A percentile compares a stretch with the other conserved stretches of the same genome.
phyloP scores from a whole-genome alignment of 176 grass and related monocot species.

The Carex littledalei region DNA sequence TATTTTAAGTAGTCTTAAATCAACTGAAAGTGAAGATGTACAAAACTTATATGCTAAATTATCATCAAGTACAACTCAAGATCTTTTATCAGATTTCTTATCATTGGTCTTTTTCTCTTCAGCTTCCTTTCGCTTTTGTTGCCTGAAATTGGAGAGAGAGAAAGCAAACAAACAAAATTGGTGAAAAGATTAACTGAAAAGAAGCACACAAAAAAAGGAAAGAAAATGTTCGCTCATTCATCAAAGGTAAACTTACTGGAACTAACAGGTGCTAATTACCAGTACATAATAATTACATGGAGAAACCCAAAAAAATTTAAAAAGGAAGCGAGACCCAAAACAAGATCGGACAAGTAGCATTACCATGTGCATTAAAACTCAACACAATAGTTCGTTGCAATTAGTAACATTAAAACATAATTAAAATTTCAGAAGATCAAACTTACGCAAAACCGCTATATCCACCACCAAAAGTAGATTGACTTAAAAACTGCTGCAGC shows the following conservation, averaged over 20 bases:
- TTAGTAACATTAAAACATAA: not conserved
- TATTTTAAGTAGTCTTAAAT: not conserved
- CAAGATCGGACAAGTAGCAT: not conserved
- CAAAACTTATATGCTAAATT: not conserved
- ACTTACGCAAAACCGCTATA: conserved; percentile 94
- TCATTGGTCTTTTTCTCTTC: conserved; percentile 60
- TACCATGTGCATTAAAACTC: not conserved
- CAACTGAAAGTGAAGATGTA: conserved; percentile 1
- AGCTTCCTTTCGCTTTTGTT: conserved; percentile 81
- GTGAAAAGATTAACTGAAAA: not conserved
- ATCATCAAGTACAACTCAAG: conserved; percentile 24
- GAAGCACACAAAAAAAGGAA: not conserved
- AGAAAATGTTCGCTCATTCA: not conserved
- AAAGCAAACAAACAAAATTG: not conserved
- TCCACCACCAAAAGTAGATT: conserved; percentile 72
- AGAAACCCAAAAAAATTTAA: too few relatives aligned
- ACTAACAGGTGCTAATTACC: not conserved
- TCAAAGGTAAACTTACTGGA: not conserved
- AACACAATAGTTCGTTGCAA: not conserved
- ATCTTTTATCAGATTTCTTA: conserved; percentile 68
- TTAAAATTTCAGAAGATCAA: not conserved
- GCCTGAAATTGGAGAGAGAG: conserved; percentile 44
- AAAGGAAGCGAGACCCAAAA: not conserved
- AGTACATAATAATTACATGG: too few relatives aligned
- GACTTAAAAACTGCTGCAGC: conserved; percentile 40